Conservation (phyloP, 2,329 filamentous ascomycete species). For the Exophiala sideris region DNA sequence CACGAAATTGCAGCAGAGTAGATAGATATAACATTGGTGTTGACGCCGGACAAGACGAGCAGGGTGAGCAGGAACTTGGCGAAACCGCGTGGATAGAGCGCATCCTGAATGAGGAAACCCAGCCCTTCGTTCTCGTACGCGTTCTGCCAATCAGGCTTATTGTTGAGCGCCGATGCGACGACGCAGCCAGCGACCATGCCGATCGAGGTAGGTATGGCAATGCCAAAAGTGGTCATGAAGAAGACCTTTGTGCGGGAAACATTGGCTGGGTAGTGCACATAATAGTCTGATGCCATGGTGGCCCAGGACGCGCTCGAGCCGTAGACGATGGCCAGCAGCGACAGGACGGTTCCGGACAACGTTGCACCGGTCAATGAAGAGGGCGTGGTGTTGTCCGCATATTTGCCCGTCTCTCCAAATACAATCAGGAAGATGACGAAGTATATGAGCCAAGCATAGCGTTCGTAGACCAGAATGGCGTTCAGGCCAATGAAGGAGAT, state of each 20-base stretch:
- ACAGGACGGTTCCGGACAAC: slow-evolving; percentile 32
- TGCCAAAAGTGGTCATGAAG: slow-evolving; percentile 47
- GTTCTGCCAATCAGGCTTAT: slow-evolving; percentile 39
- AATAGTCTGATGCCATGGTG: slow-evolving; percentile 29
- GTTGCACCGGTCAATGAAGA: slow-evolving; percentile 35
- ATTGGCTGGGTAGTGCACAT: slow-evolving; percentile 27
- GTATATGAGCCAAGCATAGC: slow-evolving; percentile 34
- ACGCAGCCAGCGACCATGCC: slow-evolving; percentile 48
- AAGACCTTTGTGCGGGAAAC: slow-evolving; percentile 33
- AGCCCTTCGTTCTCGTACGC: slow-evolving; percentile 41
- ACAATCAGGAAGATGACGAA: slow-evolving; percentile 46
- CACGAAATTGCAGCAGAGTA: slow-evolving; percentile 37
- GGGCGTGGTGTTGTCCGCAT: slow-evolving; percentile 40
- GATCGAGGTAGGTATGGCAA: slow-evolving; percentile 48
- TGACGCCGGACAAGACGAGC: slow-evolving; percentile 43
- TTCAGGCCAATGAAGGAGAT: slow-evolving; percentile 32
- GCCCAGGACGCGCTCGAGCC: slow-evolving; percentile 25
- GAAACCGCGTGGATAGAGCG: slow-evolving; percentile 46
- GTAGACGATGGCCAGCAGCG: slow-evolving; percentile 26
- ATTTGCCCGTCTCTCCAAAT: slow-evolving; percentile 45
- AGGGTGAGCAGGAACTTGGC: slow-evolving; percentile 44
- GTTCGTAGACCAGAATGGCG: slow-evolving; percentile 32
- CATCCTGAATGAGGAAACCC: slow-evolving; percentile 46
- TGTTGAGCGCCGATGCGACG: slow-evolving; percentile 43
- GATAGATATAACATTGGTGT: slow-evolving; percentile 48